A percentile compares a stretch with the other conserved stretches of the same genome.
These are phyloP conservation scores for Neurospora sp. DNA, from an alignment of 2,329 filamentous ascomycete genomes.

Conservation along the genomic window DNA sequence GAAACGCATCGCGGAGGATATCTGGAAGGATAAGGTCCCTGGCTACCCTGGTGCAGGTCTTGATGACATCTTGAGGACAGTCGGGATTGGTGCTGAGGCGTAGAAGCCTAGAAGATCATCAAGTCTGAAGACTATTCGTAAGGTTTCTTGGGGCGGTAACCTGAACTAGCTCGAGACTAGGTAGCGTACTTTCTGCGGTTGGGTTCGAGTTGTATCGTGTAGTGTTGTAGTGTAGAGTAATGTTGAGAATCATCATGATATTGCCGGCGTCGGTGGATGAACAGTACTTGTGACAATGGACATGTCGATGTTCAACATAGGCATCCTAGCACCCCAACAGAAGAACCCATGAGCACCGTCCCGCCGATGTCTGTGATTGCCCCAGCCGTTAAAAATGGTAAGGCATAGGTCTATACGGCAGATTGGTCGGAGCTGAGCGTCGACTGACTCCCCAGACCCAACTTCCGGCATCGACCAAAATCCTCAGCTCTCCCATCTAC, in stretches of 20 bases:
- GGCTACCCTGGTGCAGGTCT: constrained; percentile 53
- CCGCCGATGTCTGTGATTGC: not conserved
- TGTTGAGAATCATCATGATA: not conserved
- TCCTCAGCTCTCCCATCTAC: constrained; percentile 20
- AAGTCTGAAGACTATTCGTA: not conserved
- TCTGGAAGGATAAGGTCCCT: constrained; percentile 61
- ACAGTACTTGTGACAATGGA: not conserved
- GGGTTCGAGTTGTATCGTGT: not conserved
- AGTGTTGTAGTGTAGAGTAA: not conserved
- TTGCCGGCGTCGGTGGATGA: not conserved
- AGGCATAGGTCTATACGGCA: too few relatives aligned
- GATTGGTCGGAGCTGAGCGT: too few relatives aligned
- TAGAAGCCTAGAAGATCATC: not conserved
- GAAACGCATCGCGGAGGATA: constrained; percentile 47
- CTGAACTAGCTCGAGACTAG: not conserved
- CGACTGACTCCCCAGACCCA: too few relatives aligned
- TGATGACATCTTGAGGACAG: constrained; percentile 52
- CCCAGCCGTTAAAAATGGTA: not conserved
- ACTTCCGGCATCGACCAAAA: constrained; percentile 19
- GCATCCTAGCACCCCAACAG: too few relatives aligned
- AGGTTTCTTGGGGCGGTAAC: not conserved
- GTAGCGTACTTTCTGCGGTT: not conserved
- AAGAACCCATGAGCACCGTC: not conserved
- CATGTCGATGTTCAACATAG: not conserved
- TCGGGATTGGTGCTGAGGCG: constrained; percentile 23